A percentile compares a stretch with the other conserved stretches of the same genome.
phyloP scores from a whole-genome alignment of 371 early-diverging fungal species.

The Cokeromyces recurvatus region DNA sequence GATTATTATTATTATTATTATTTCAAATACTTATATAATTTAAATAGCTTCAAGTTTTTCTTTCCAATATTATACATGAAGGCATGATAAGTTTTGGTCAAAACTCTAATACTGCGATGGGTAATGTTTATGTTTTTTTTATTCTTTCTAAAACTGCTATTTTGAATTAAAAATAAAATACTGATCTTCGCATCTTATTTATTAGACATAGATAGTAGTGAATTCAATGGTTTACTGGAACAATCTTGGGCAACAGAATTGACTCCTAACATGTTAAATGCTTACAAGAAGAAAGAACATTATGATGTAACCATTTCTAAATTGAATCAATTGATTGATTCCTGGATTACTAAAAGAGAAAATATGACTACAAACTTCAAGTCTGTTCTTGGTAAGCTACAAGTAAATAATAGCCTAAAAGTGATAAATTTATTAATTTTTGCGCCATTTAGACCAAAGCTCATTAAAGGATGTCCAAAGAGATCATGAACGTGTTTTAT shows the following conservation, averaged over 20 bases:
- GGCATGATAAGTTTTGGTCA: conserved; percentile 12
- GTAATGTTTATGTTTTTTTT: conserved; percentile 1
- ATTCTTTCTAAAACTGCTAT: too few relatives aligned
- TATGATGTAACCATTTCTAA: conserved; percentile 10
- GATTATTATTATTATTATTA: not conserved
- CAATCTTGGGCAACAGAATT: conserved; percentile 14
- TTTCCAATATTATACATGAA: conserved; percentile 15
- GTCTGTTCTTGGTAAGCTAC: conserved; percentile 16
- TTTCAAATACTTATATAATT: not conserved
- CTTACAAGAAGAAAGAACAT: conserved; percentile 10
- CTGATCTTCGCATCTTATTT: not conserved
- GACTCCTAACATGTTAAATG: conserved; percentile 5
- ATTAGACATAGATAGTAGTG: not conserved
- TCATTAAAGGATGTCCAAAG: conserved; percentile 11
- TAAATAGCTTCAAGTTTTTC: conserved; percentile 15
- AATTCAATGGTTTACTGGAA: conserved; percentile 4
- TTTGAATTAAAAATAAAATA: not conserved
- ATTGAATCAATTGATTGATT: conserved; percentile 13
- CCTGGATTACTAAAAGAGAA: conserved; percentile 17
- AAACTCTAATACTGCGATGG: not conserved
- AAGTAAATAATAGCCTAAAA: too few relatives aligned
- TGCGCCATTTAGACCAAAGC: conserved; percentile 3
- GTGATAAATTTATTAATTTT: too few relatives aligned
- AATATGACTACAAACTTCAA: conserved; percentile 7
- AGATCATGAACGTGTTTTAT: conserved; percentile 5